Evolutionary conservation across 768 basidiomycete genomes (phyloP), one percentile per base, ranked within the genome.

Genomic region (Xanthoconium stramineum): DNA sequence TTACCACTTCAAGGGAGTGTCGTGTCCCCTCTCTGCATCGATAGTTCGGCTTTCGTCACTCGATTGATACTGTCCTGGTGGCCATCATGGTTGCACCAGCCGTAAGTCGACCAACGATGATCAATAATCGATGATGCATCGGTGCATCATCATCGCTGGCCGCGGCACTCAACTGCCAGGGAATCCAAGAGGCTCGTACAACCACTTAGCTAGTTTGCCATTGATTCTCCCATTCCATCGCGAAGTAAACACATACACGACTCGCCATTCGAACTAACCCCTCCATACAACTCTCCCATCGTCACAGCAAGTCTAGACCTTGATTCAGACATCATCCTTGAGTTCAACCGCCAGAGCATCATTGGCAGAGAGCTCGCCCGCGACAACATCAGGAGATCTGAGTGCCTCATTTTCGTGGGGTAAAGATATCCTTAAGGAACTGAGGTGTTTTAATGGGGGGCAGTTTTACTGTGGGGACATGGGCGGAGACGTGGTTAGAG

Each of bases 361-460:
- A 87, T 93, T 56, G 92, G 92, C 56, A 84, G 82, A 49, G 94
- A 89, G 72, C 78, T 94, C 24, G 93, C 92, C 33, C 93, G 91
- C 67, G 91, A 87, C 6, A 87, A 85, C 62, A 83, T 94, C 55
- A 90, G 91, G 20, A 94, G 93, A 70, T 83, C 91, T 44, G 84
- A 88, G 52, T 85, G 91, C 17, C 76, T 94, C 43, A 80, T 86
- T 13, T 81, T 24, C 24, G 24, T 24, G 24, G 24, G 4, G 24
- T 2, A 4, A 24, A 24, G 24, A 24, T 2, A 24, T 24, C 24
- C 24, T 24, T 24, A 24, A 24, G 24, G 24, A 24, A 24, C 24
- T 24, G 24, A 24, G 24, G 24, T 24, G 24, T 24, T 24, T 24
- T 24, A 4, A 24, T 24, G 24, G 2, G 24, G 24, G 24, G 24